Evolutionary conservation across 768 basidiomycete genomes (phyloP).

Genomic region (Dentipellis fragilis): DNA sequence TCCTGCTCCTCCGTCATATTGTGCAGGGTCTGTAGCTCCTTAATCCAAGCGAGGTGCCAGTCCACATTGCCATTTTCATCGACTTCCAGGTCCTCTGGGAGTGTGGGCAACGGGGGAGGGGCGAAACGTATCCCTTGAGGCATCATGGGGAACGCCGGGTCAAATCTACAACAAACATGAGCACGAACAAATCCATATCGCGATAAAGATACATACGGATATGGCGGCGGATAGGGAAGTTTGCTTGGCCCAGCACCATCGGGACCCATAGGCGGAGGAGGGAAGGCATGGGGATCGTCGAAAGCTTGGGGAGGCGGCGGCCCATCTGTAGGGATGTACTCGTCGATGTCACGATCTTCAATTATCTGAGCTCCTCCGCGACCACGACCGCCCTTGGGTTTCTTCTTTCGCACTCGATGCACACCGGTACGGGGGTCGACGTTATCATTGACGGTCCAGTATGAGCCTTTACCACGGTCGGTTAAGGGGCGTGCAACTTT

Average conservation of each 20-base stretch:
- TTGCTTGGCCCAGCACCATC: slow-evolving; percentile 55
- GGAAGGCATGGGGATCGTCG: slow-evolving; percentile 47
- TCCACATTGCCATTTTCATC: slow-evolving; percentile 75
- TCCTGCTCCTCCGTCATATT: slow-evolving; percentile 76
- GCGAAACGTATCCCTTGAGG: slow-evolving; percentile 55
- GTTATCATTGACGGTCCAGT: slow-evolving; percentile 88
- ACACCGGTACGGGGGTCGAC: slow-evolving; percentile 86
- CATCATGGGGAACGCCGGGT: slow-evolving; percentile 50
- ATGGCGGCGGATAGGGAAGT: slow-evolving; percentile 49
- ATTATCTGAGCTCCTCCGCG: slow-evolving; percentile 7
- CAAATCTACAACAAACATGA: slow-evolving; percentile 39
- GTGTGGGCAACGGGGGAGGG: slow-evolving; percentile 48
- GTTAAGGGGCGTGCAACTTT: slow-evolving; percentile 88
- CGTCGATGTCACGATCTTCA: slow-evolving; percentile 33
- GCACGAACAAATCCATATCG: background rate
- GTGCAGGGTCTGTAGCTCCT: slow-evolving; percentile 68
- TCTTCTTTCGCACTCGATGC: slow-evolving; percentile 83
- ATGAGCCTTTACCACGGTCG: slow-evolving; percentile 84
- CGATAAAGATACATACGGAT: slow-evolving; percentile 36
- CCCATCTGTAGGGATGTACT: slow-evolving; percentile 48
- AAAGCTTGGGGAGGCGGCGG: slow-evolving; percentile 27
- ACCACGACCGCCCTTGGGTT: slow-evolving; percentile 54
- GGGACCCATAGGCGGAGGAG: slow-evolving; percentile 40
- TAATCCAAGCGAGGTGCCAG: slow-evolving; percentile 73
- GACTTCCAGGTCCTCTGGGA: slow-evolving; percentile 53